A percentile compares a stretch with the other conserved stretches of the same genome.
Evolutionary conservation across 371 early-diverging fungal genomes (phyloP).

Genomic region (Mucor indicus): DNA sequence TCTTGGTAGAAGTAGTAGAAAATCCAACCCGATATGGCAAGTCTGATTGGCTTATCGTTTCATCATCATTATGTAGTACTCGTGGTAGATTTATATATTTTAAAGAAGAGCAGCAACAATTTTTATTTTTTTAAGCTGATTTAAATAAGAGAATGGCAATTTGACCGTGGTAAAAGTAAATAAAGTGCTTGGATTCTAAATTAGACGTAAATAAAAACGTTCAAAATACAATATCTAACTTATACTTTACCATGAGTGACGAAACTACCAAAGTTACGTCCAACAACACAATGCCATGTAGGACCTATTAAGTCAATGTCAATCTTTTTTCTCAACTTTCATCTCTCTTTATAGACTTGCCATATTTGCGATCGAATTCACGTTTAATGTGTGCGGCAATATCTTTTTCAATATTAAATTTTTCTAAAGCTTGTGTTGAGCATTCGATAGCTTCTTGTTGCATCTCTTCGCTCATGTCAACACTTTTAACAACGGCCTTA

Average conservation of each 20-base stretch:
- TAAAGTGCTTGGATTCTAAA: constrained; percentile 89
- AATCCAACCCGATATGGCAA: constrained; percentile 5
- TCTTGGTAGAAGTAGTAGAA: not conserved
- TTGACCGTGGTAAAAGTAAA: constrained; percentile 96
- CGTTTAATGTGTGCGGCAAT: constrained; percentile 96
- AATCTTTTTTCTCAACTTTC: not conserved
- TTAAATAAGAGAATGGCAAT: constrained; percentile 96
- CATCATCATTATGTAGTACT: constrained; percentile 2
- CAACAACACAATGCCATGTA: constrained; percentile 98
- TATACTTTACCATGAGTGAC: constrained; percentile 88
- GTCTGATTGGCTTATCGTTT: constrained; percentile 10
- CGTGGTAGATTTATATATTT: not conserved
- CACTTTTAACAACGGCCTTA: constrained; percentile 93
- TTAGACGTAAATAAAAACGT: too few species aligned
- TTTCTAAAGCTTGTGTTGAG: constrained; percentile 89
- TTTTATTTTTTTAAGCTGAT: constrained; percentile 66
- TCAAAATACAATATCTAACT: not conserved
- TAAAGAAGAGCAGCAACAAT: too few species aligned
- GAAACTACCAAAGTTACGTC: constrained; percentile 96
- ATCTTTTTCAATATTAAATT: constrained; percentile 95
- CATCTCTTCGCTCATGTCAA: constrained; percentile 97
- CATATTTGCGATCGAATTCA: constrained; percentile 97
- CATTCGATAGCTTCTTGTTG: constrained; percentile 93
- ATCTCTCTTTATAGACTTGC: constrained; percentile 17
- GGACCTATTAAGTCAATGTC: constrained; percentile 48